Evolutionary conservation across 2,329 filamentous ascomycete genomes (phyloP).

Genomic region (Fusarium sp.): DNA sequence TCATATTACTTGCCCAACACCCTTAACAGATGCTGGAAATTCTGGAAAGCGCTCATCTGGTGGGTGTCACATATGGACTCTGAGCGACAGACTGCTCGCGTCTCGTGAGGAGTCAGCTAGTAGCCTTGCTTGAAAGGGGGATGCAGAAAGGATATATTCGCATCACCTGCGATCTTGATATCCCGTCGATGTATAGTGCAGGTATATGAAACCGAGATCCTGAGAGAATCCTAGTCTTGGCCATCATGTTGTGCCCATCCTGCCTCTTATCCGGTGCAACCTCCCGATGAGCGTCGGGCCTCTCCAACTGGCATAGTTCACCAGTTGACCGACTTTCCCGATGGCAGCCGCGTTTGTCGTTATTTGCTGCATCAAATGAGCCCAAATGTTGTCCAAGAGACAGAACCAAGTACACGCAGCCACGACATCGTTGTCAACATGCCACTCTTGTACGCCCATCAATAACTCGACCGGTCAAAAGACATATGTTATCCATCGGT

Average conservation of each 20-base stretch:
- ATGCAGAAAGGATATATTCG: neutral
- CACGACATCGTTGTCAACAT: conserved; percentile 18
- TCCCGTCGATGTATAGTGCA: neutral
- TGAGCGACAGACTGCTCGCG: neutral
- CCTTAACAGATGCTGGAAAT: neutral
- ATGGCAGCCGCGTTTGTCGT: conserved; percentile 4
- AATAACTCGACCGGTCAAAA: conserved; percentile 36
- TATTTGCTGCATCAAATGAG: conserved; percentile 13
- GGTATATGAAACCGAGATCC: neutral
- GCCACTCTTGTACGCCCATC: conserved; percentile 29
- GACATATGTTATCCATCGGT: neutral
- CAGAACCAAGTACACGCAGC: conserved; percentile 24
- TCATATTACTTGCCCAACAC: neutral
- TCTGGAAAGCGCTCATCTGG: conserved; percentile 11
- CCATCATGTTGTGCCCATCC: conserved; percentile 3
- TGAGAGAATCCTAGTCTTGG: neutral
- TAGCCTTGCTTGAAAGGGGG: conserved; percentile 20
- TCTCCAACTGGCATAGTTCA: conserved; percentile 6
- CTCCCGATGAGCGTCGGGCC: conserved; percentile 25
- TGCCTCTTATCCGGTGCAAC: conserved; percentile 20
- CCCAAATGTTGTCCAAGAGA: conserved; percentile 13
- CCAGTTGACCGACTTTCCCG: conserved; percentile 25
- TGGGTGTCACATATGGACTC: conserved; percentile 10
- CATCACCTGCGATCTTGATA: neutral
- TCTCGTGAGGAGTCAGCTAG: conserved; percentile 5